phyloP scores from a whole-genome alignment of 129 eudicot genomes.

The Pulicaria dysenterica region DNA sequence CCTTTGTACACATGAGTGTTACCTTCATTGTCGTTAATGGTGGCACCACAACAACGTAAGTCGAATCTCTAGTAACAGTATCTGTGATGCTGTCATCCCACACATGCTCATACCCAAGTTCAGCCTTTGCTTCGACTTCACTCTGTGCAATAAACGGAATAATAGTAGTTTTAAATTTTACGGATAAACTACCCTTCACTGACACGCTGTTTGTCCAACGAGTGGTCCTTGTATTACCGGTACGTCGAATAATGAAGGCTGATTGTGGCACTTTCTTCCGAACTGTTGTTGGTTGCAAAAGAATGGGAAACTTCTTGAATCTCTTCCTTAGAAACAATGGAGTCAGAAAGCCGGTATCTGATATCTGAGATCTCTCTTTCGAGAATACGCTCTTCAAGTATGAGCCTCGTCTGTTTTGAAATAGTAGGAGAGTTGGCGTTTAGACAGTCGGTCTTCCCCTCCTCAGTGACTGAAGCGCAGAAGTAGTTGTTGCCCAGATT shows the following conservation, averaged over 20 bases:
- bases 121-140: not conserved
- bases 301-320: not conserved
- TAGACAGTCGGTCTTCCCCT: not conserved
- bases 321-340: not conserved
- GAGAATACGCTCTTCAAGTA: not conserved
- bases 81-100: not conserved
- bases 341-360: constrained; percentile 7
- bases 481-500: constrained; percentile 4
- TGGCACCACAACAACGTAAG: not conserved
- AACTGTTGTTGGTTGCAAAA: not conserved
- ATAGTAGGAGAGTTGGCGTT: not conserved
- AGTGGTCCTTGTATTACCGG: not conserved
- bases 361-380: not conserved
- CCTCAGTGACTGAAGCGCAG: not conserved
- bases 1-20: not conserved
- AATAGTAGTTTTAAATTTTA: not conserved
- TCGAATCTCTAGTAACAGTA: not conserved
- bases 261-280: not conserved
- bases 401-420: not conserved
- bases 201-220: not conserved
- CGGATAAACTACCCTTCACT: not conserved
- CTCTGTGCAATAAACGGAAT: not conserved
- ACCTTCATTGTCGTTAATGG: not conserved
- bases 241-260: too few species aligned
- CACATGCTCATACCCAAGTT: not conserved